Base-by-base conservation (phyloP, 306 rosid species). In the Neltuma alba region DNA sequence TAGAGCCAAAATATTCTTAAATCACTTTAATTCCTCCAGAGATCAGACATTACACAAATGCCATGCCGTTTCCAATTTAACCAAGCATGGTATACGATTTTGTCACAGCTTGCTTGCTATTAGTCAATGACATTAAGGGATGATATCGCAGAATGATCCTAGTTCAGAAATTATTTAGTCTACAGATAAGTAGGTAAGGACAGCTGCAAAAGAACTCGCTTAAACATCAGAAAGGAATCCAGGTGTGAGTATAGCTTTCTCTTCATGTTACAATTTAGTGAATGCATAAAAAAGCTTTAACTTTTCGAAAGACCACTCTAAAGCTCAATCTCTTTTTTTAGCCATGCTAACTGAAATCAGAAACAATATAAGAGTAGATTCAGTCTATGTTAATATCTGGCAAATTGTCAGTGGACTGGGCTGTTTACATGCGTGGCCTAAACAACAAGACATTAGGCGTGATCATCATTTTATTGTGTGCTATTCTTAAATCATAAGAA, bases 11-110 rank as follows among this genome's bases (percentile, higher is more conserved):
- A 69, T 36, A 21, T 44, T 81, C 34, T 81, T 58, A 52, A 48
- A 45, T 42, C 37, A 36, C 45, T 27, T 16, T 12, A 64, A 64
- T 60, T 25, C 44, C 58, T 23, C 16, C 14, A 12, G 15, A 82
- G 71, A 20, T 28, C 14, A 25, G 47, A 21, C 73, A 10, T 67
- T 12, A 42, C 48, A 54, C 58, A 47, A 48, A 10, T 36, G 77
- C 54, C 62, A 30, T 37, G 57, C 79, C 20, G 15, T 78, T 83
- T 74, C 64, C 72, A 73, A 23, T 44, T 55, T 44, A 65, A 74
- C 52, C 76, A 57, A 34, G 48, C 61, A 34, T 71, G 44, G 78
- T 55, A 47, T 41, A 57, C n/a, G 57, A 23, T 20, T 45, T 69
- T 36, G 37, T 66, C 75, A 74, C 33, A 25, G 61, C 67, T 41